Percentiles rank a stretch among this genome's conserved stretches.
Conservation (phyloP, 306 rosid species). For the Sesbania bispinosa region DNA sequence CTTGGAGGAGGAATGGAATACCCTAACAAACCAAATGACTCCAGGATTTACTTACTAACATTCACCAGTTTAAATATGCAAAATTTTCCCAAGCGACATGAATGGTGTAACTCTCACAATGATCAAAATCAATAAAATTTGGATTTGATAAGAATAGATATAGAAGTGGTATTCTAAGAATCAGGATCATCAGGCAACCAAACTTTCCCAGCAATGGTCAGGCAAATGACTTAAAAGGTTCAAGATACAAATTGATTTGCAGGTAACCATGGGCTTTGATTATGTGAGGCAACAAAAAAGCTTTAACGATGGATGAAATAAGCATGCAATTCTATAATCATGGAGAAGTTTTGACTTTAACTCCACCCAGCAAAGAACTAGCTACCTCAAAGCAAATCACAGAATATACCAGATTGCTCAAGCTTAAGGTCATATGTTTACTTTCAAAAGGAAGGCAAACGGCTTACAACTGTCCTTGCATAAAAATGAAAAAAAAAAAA, state of each 20-base stretch:
- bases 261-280: neutral
- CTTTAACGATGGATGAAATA: neutral
- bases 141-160: neutral
- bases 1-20: constrained; percentile 10
- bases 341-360: neutral
- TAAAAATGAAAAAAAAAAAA: too few relatives aligned
- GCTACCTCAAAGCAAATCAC: neutral
- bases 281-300: neutral
- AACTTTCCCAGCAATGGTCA: neutral
- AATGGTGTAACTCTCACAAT: neutral
- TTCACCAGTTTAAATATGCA: neutral
- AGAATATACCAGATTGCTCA: neutral
- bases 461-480: too few relatives aligned
- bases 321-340: neutral
- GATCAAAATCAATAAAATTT: neutral
- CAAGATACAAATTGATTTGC: neutral
- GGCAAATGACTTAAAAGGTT: neutral
- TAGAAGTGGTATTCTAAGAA: neutral
- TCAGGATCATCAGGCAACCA: neutral
- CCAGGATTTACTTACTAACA: constrained; percentile 8
- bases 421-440: too few relatives aligned
- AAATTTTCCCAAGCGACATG: neutral
- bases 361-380: neutral
- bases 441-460: too few relatives aligned
- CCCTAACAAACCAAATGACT: constrained; percentile 8